Conservation (phyloP, 2,329 filamentous ascomycete species). For the Colletotrichum ledebouriae region DNA sequence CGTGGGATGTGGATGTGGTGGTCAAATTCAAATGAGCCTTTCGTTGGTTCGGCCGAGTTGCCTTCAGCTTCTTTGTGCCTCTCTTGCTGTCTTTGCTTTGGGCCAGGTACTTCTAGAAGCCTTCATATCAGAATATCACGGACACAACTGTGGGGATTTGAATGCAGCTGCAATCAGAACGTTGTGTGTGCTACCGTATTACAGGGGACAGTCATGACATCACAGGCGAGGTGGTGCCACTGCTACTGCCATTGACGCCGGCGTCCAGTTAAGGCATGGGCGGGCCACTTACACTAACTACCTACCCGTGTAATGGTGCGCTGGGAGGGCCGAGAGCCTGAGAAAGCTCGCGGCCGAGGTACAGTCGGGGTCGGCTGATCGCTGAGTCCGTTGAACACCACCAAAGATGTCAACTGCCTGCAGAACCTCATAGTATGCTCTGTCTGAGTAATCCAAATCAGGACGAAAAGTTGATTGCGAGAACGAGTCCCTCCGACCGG, state of each 20-base stretch:
- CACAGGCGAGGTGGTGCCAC: conserved; percentile 14
- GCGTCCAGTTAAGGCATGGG: background rate
- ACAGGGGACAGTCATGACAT: conserved; percentile 36
- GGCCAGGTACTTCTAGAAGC: too few species aligned
- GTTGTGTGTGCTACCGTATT: background rate
- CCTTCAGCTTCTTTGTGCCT: conserved; percentile 3
- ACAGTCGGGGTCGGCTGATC: conserved; percentile 33
- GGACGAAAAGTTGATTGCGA: conserved; percentile 11
- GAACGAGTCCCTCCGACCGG: conserved; percentile 30
- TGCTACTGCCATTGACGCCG: background rate
- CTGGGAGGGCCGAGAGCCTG: background rate
- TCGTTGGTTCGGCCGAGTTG: conserved; percentile 23
- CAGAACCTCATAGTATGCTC: background rate
- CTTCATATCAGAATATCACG: too few species aligned
- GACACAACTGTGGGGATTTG: too few species aligned
- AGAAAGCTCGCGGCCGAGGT: conserved; percentile 19
- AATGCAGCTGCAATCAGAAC: conserved; percentile 3
- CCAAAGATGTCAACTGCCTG: background rate
- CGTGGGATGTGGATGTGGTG: conserved; percentile 11
- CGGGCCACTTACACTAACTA: background rate
- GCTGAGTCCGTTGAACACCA: conserved; percentile 11
- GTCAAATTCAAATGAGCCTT: background rate
- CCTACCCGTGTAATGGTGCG: background rate
- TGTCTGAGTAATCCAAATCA: conserved; percentile 25
- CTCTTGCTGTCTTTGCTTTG: background rate